Evolutionary conservation across 148 eudicot species (phyloP).

Genomic region (Cornus suecica): DNA sequence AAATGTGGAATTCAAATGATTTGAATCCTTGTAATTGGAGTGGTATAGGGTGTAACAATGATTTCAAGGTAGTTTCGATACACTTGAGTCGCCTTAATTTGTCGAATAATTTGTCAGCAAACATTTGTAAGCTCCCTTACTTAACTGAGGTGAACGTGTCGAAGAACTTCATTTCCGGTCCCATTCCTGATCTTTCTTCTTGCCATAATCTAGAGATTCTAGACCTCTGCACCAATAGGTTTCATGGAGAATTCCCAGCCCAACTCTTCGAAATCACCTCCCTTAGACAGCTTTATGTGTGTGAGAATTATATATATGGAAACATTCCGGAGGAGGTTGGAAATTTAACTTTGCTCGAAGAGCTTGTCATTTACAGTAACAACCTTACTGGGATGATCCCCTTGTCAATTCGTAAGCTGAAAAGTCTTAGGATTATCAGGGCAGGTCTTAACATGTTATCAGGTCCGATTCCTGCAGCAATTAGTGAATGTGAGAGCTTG

Average conservation of each 20-base stretch:
- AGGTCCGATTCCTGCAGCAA: slow-evolving; percentile 36
- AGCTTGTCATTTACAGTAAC: slow-evolving; percentile 51
- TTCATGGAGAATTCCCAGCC: slow-evolving; percentile 33
- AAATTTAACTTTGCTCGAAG: slow-evolving; percentile 32
- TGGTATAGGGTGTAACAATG: slow-evolving; percentile 32
- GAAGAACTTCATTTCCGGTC: slow-evolving; percentile 44
- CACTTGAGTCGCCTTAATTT: slow-evolving; percentile 29
- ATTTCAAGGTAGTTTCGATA: slow-evolving; percentile 32
- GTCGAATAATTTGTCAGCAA: slow-evolving; percentile 43
- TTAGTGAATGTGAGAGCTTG: slow-evolving; percentile 41
- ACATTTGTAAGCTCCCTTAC: slow-evolving; percentile 42
- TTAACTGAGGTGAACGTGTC: slow-evolving; percentile 37
- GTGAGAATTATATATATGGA: slow-evolving; percentile 49
- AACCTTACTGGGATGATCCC: slow-evolving; percentile 56
- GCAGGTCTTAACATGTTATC: slow-evolving; percentile 45
- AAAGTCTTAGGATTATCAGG: slow-evolving; percentile 40
- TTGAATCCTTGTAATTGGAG: slow-evolving; percentile 50
- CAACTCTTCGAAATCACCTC: slow-evolving; percentile 36
- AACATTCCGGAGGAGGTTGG: slow-evolving; percentile 44
- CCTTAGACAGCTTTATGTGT: slow-evolving; percentile 37
- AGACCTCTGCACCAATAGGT: slow-evolving; percentile 56
- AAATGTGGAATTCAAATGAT: slow-evolving; percentile 38
- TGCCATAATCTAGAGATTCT: slow-evolving; percentile 36
- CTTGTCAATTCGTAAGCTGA: slow-evolving; percentile 29
- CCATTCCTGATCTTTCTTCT: slow-evolving; percentile 38